Evolutionary conservation across 345 rosid species (phyloP).

Genomic region (Cardamine occulta): DNA sequence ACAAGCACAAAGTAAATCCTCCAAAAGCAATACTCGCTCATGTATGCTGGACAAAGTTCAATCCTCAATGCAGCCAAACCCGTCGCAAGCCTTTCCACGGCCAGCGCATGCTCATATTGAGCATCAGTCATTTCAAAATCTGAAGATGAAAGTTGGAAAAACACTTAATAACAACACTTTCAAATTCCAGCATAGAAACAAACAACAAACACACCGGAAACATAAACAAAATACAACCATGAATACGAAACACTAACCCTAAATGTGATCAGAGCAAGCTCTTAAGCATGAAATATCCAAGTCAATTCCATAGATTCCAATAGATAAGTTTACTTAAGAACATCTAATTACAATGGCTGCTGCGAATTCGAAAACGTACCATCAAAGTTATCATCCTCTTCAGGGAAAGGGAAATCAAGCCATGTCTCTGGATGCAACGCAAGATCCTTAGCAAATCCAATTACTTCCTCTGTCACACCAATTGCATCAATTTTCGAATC

Average conservation of each 20-base stretch:
- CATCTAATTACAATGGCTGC: conserved; percentile 17
- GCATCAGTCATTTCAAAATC: conserved; percentile 85
- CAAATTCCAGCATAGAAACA: no score
- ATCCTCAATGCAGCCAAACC: conserved; percentile 78
- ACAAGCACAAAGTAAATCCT: conserved; percentile 95
- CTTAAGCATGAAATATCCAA: no score
- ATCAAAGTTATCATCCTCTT: conserved; percentile 73
- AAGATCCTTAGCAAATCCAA: conserved; percentile 83
- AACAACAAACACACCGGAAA: no score
- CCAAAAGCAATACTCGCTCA: conserved; percentile 94
- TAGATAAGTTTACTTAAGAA: no score
- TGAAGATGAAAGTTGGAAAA: conserved; percentile 35
- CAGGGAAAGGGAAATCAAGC: conserved; percentile 91
- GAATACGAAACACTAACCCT: not conserved
- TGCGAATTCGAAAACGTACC: conserved; percentile 50
- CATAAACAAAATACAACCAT: no score
- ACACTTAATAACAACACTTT: not conserved
- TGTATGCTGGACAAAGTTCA: conserved; percentile 89
- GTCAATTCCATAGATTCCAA: no score
- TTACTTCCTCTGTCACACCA: conserved; percentile 85
- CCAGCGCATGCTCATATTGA: conserved; percentile 79
- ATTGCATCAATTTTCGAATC: conserved; percentile 48
- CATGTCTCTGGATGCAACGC: conserved; percentile 96
- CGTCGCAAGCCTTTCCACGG: conserved; percentile 73
- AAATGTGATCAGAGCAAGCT: no score